Conservation (phyloP, 495 filamentous ascomycete genomes). For the Neurospora sp. region DNA sequence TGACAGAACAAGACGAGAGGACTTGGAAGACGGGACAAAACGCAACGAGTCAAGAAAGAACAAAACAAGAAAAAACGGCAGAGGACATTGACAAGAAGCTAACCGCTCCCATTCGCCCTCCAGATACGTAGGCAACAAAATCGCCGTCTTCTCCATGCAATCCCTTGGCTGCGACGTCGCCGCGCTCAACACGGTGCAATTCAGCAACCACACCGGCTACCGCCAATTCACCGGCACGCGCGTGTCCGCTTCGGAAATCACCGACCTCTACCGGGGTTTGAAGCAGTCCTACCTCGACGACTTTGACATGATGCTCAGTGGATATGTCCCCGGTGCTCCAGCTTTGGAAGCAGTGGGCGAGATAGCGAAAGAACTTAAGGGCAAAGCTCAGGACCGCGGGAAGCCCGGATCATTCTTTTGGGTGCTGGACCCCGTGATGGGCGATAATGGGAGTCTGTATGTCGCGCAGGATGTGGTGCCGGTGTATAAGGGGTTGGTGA, state of each 20-base stretch:
- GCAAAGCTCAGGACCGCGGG: conserved; percentile 37
- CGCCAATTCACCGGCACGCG: conserved; percentile 72
- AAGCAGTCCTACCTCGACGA: conserved; percentile 69
- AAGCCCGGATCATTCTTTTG: conserved; percentile 76
- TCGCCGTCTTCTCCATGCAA: conserved; percentile 88
- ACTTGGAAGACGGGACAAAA: conserved; percentile 8
- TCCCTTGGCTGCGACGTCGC: conserved; percentile 86
- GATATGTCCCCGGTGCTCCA: conserved; percentile 79
- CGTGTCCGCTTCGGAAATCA: conserved; percentile 71
- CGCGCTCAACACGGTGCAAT: conserved; percentile 89
- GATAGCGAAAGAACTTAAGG: conserved; percentile 71
- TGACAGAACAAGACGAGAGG: neutral
- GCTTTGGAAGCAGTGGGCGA: conserved; percentile 73
- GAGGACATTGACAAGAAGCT: neutral
- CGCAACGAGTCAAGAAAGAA: neutral
- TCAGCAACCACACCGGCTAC: conserved; percentile 94
- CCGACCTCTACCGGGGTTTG: conserved; percentile 74
- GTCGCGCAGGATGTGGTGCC: conserved; percentile 83
- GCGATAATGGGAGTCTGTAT: conserved; percentile 84
- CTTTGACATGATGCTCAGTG: conserved; percentile 83
- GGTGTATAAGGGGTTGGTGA: conserved; percentile 70
- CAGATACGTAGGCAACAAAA: conserved; percentile 95
- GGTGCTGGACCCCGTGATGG: conserved; percentile 98
- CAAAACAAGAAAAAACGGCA: neutral
- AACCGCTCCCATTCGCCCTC: neutral